phyloP scores from a whole-genome alignment of 306 rosid genomes.

The Coriaria nepalensis region DNA sequence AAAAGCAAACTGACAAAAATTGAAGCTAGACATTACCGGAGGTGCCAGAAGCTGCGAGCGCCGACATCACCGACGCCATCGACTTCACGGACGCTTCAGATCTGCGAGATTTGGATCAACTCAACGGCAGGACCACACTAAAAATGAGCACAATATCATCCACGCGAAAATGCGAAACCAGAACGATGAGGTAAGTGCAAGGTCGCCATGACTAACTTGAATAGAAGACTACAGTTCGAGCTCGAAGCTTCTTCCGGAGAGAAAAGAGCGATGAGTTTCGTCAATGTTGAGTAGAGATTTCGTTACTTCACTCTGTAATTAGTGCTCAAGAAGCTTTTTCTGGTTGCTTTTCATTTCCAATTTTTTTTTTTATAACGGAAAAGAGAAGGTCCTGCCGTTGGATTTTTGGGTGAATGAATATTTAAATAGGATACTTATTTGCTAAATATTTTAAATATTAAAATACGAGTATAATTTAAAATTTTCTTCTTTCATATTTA shows the following conservation, averaged over 20 bases:
- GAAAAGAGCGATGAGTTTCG: neutral
- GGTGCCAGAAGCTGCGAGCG: slow-evolving; percentile 21
- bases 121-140: slow-evolving; percentile 26
- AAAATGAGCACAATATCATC: slow-evolving; percentile 26
- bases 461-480: too few species aligned
- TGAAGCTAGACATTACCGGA: slow-evolving; percentile 17
- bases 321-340: slow-evolving; percentile 17
- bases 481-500: too few species aligned
- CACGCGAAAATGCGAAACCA: slow-evolving; percentile 11
- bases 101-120: slow-evolving; percentile 30
- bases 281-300: slow-evolving; percentile 13
- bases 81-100: slow-evolving; percentile 33
- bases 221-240: slow-evolving; percentile 5
- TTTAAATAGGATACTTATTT: too few species aligned
- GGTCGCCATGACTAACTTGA: slow-evolving; percentile 28
- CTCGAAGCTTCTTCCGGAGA: neutral
- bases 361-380: neutral
- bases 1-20: neutral
- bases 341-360: neutral
- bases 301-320: slow-evolving; percentile 16
- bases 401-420: too few species aligned
- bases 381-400: too few species aligned
- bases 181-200: slow-evolving; percentile 18
- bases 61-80: slow-evolving; percentile 48
- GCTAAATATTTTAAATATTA: too few species aligned